Evolutionary conservation across 345 rosid genomes (phyloP).

Genomic region (Pugionium cornutum): DNA sequence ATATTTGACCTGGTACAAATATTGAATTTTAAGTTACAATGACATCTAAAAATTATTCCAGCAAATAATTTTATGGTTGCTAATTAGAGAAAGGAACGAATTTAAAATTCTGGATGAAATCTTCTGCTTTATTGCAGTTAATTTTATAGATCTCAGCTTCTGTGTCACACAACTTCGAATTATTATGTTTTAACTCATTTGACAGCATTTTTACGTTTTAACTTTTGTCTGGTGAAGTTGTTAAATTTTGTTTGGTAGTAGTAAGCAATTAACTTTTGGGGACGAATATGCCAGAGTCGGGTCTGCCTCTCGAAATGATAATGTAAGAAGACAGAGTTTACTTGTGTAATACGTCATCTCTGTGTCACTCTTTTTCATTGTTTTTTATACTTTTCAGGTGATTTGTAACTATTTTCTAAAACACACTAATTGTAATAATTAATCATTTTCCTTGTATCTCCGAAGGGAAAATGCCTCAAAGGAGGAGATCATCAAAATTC

Average conservation of each 20-base stretch:
- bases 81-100: neutral
- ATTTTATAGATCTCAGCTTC: slow-evolving; percentile 17
- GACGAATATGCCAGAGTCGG: slow-evolving; percentile 21
- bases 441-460: neutral
- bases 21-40: neutral
- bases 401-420: slow-evolving; percentile 13
- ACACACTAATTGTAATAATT: slow-evolving; percentile 12
- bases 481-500: neutral
- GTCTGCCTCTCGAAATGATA: slow-evolving; percentile 25
- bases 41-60: neutral
- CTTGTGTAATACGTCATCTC: slow-evolving; percentile 35
- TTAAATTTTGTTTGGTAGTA: slow-evolving; percentile 36
- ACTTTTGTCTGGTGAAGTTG: slow-evolving; percentile 23
- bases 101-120: slow-evolving; percentile 4
- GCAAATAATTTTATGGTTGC: neutral
- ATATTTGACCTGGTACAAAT: neutral
- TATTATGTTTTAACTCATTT: neutral
- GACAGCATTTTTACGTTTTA: neutral
- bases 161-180: slow-evolving; percentile 30
- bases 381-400: slow-evolving; percentile 25
- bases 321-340: slow-evolving; percentile 37
- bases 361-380: slow-evolving; percentile 7
- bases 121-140: slow-evolving; percentile 20
- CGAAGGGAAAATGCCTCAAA: neutral
- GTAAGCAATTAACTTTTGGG: slow-evolving; percentile 30